Evolutionary conservation across 2,329 filamentous ascomycete species (phyloP).

Genomic region (Dothiorella sarmentorum): DNA sequence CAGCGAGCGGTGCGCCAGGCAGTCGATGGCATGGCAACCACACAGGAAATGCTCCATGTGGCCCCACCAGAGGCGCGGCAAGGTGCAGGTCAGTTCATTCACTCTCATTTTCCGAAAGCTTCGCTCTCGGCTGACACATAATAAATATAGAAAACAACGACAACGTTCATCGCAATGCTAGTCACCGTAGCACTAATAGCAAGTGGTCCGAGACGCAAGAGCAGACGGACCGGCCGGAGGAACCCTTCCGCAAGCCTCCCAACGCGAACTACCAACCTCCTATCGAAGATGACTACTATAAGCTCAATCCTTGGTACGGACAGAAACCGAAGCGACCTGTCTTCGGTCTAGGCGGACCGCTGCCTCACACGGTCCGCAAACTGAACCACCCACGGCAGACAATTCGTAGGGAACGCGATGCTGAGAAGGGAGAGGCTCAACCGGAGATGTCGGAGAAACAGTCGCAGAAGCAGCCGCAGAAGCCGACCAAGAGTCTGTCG

Average conservation of each 20-base stretch:
- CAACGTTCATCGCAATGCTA: not conserved
- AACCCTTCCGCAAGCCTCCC: not conserved
- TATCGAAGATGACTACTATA: slow-evolving; percentile 4
- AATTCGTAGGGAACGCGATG: not conserved
- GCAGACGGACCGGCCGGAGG: not conserved
- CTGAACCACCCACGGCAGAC: not conserved
- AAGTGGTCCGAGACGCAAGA: not conserved
- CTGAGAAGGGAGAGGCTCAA: not conserved
- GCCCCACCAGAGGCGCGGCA: not conserved
- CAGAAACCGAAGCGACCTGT: not conserved
- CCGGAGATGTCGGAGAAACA: not conserved
- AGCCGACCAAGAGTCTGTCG: not conserved
- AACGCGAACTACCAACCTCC: not conserved
- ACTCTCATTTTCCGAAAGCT: too few species aligned
- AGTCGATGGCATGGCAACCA: not conserved
- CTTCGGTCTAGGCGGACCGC: slow-evolving; percentile 11
- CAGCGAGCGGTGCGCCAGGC: not conserved
- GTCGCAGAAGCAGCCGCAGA: not conserved
- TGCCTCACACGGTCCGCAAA: slow-evolving; percentile 1
- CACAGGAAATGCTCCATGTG: not conserved
- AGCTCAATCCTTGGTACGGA: slow-evolving; percentile 14
- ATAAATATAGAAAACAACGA: not conserved
- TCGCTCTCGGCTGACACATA: not conserved
- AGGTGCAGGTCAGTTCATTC: not conserved
- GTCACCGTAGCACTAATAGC: not conserved